phyloP scores from a whole-genome alignment of 2,329 filamentous ascomycete genomes.

The Ceratocystis papillata region DNA sequence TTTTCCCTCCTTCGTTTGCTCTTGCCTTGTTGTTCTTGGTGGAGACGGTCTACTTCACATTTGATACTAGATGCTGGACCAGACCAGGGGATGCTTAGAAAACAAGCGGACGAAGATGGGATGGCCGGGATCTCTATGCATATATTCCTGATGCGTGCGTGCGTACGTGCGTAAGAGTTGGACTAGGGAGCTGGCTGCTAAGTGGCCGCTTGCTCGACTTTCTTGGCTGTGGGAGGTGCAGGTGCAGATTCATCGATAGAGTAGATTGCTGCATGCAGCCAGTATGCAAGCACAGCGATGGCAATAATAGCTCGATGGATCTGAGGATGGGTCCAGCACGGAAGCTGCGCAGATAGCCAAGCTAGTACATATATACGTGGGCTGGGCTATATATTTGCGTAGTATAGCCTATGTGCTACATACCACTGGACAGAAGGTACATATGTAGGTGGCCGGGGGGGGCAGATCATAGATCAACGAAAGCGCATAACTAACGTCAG shows the following conservation, averaged over 20 bases:
- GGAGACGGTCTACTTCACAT: too few relatives aligned
- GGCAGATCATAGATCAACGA: background rate
- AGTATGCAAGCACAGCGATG: background rate
- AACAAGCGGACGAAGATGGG: too few relatives aligned
- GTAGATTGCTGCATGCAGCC: slow-evolving; percentile 9
- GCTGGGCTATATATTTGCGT: background rate
- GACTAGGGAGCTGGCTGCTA: background rate
- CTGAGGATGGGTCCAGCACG: background rate
- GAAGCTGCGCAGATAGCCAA: background rate
- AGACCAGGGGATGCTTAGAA: too few relatives aligned
- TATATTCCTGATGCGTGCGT: background rate
- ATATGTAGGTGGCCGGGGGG: background rate
- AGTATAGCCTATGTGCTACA: background rate
- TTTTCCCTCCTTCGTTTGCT: background rate
- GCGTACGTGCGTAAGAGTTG: background rate
- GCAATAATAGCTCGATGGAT: too few relatives aligned
- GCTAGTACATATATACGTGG: background rate
- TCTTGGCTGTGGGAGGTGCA: background rate
- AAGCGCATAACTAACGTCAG: background rate
- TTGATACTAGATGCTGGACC: too few relatives aligned
- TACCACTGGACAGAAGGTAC: background rate
- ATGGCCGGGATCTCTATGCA: background rate
- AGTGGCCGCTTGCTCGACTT: background rate
- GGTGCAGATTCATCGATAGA: background rate
- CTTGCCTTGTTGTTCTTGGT: background rate